These are phyloP conservation scores for Thoreauomyces humboldtii DNA, from an alignment of 192 early-diverging fungal genomes.

Conservation along the genomic window DNA sequence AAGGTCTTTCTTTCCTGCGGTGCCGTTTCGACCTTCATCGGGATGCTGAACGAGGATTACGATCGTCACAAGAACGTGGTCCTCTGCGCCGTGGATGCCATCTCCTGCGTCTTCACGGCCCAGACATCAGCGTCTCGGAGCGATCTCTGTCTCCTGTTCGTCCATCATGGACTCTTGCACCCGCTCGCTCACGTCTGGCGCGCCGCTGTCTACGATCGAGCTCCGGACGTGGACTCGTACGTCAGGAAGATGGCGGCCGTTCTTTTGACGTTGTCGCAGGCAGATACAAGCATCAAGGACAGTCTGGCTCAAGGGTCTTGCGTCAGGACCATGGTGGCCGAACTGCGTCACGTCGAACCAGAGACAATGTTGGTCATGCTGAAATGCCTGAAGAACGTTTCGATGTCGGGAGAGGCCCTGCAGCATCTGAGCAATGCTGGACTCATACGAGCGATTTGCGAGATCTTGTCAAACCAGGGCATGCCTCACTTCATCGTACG, in stretches of 20 bases:
- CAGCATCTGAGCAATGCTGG: constrained; percentile 45
- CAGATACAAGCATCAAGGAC: constrained; percentile 54
- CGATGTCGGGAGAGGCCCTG: constrained; percentile 57
- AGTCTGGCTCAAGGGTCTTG: constrained; percentile 39
- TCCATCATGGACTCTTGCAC: constrained; percentile 50
- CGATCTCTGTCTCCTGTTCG: constrained; percentile 56
- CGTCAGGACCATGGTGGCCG: constrained; percentile 37
- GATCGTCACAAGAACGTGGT: constrained; percentile 44
- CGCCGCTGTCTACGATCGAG: constrained; percentile 33
- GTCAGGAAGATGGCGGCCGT: constrained; percentile 49
- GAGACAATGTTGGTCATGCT: constrained; percentile 44
- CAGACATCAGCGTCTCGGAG: constrained; percentile 40
- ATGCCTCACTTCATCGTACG: constrained; percentile 14
- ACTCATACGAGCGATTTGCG: constrained; percentile 48
- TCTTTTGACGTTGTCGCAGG: constrained; percentile 54
- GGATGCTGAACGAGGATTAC: constrained; percentile 51
- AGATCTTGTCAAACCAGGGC: constrained; percentile 35
- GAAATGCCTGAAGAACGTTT: constrained; percentile 63
- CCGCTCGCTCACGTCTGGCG: constrained; percentile 42
- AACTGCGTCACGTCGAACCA: constrained; percentile 38
- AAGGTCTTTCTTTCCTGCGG: constrained; percentile 63
- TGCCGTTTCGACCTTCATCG: constrained; percentile 46
- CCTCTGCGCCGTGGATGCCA: constrained; percentile 51
- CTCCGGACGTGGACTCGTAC: constrained; percentile 10
- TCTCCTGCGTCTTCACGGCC: constrained; percentile 52